Evolutionary conservation across 306 rosid species (phyloP).

Genomic region (Dryas drummondii): DNA sequence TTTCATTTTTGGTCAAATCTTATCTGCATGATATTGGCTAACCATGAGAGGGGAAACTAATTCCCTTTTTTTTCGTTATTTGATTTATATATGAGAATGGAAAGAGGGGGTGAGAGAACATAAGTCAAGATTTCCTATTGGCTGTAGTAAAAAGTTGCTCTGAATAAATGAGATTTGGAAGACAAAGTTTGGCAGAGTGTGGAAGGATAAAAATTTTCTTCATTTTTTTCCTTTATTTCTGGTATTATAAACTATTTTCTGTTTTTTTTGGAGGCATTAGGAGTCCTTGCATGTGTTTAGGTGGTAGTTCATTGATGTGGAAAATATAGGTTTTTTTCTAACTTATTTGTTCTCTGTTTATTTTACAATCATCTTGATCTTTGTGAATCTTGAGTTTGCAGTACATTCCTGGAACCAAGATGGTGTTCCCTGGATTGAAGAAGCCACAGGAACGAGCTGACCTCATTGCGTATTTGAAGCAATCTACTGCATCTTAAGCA

Average conservation of each 20-base stretch:
- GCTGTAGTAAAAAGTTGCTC: not conserved
- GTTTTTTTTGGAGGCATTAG: not conserved
- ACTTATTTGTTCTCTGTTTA: not conserved
- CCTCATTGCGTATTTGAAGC: conserved; percentile 88
- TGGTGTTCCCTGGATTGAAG: conserved; percentile 97
- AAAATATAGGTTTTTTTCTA: no score
- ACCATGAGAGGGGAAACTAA: no score
- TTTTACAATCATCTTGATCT: not conserved
- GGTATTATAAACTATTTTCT: not conserved
- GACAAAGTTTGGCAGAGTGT: not conserved
- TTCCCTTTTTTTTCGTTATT: no score
- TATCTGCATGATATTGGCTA: no score
- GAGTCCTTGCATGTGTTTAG: not conserved
- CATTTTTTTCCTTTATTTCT: not conserved
- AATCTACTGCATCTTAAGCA: conserved; percentile 56
- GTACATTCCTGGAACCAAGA: conserved; percentile 97
- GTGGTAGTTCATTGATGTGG: not conserved
- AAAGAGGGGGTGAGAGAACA: no score
- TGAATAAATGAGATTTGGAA: not conserved
- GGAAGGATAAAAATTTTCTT: not conserved
- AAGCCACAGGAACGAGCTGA: conserved; percentile 96
- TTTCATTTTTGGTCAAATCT: no score
- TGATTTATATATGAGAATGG: no score
- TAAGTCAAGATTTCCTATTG: no score
- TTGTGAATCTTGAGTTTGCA: conserved; percentile 36